phyloP scores from a whole-genome alignment of 192 early-diverging fungal species.

The Obelidium mucronatum region DNA sequence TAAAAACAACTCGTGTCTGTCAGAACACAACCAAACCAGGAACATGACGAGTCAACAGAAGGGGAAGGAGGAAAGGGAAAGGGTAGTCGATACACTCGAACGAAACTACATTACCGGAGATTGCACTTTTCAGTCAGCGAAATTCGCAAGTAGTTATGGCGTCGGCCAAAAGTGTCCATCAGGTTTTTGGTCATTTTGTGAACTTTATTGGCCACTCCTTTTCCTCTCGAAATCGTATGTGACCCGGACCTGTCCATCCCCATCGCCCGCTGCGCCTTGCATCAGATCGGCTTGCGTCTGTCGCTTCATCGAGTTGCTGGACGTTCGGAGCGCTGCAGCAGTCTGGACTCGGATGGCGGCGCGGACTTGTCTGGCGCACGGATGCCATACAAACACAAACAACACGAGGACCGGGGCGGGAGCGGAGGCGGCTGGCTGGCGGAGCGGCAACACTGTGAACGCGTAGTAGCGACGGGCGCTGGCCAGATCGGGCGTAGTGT shows the following conservation, averaged over 20 bases:
- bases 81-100: conserved; percentile 54
- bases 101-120: conserved; percentile 69
- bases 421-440: too few relatives aligned
- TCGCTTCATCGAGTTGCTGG: too few relatives aligned
- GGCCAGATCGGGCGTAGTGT: not conserved
- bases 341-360: too few relatives aligned
- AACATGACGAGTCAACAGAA: too few relatives aligned
- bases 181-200: not conserved
- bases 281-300: too few relatives aligned
- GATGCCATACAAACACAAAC: too few relatives aligned
- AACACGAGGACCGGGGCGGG: too few relatives aligned
- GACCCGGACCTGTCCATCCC: not conserved
- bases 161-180: conserved; percentile 81
- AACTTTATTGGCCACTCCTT: conserved; percentile 1
- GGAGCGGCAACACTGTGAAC: too few relatives aligned
- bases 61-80: conserved; percentile 2
- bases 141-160: conserved; percentile 94
- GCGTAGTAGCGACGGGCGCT: not conserved
- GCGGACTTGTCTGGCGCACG: too few relatives aligned
- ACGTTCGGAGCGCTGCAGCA: too few relatives aligned
- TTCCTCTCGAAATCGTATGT: not conserved
- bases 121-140: conserved; percentile 96
- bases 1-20: not conserved
- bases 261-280: not conserved
- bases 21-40: too few relatives aligned